phyloP scores from a whole-genome alignment of 2,329 filamentous ascomycete genomes.

The Penicillium sp. region DNA sequence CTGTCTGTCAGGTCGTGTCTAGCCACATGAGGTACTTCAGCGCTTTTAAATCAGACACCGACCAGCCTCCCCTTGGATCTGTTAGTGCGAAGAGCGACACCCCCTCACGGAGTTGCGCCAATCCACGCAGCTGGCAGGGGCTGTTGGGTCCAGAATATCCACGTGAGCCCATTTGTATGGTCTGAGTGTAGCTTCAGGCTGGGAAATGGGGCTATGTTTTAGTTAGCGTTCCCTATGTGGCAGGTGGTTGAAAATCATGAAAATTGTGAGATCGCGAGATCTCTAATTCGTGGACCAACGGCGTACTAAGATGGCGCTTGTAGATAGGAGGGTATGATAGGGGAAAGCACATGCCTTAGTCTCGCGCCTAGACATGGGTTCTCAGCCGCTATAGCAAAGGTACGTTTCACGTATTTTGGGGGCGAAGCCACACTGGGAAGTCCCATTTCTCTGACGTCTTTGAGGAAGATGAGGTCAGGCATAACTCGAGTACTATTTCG shows the following conservation, averaged over 20 bases:
- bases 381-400: constrained; percentile 8
- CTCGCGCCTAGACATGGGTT: constrained; percentile 2
- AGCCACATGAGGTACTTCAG: no score
- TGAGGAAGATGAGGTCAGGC: not conserved
- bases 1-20: no score
- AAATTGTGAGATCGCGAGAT: not conserved
- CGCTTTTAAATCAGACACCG: no score
- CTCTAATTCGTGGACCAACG: not conserved
- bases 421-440: constrained; percentile 2
- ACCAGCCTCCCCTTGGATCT: no score
- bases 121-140: no score
- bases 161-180: no score
- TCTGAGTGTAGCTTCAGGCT: no score
- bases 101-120: no score
- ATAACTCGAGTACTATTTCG: no score
- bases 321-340: not conserved
- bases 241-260: not conserved
- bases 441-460: not conserved
- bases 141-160: no score
- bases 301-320: not conserved
- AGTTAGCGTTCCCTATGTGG: not conserved
- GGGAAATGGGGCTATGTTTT: not conserved
- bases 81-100: no score
- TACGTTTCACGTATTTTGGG: constrained; percentile 7
- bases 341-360: constrained; percentile 5